Conservation (phyloP, 2,329 filamentous ascomycete species). For the Byssothecium circinans region DNA sequence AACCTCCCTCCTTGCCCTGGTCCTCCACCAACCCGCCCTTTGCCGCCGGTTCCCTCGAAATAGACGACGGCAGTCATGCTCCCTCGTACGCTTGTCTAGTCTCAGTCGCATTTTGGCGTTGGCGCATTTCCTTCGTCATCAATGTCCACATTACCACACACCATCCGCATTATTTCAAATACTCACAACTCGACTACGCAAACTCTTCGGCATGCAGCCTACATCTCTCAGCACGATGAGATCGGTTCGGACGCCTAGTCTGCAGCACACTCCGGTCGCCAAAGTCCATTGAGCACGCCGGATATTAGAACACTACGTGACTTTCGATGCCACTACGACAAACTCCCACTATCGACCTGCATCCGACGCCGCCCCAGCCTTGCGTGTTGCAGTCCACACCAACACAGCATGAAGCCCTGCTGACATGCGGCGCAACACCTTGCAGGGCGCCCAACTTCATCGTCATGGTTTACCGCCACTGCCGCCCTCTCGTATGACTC, state of each 20-base stretch:
- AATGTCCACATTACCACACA: constrained; percentile 18
- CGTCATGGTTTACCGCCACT: constrained; percentile 18
- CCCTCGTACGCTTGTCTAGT: constrained; percentile 17
- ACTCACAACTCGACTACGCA: constrained; percentile 17
- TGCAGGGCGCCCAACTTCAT: constrained; percentile 14
- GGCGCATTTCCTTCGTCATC: constrained; percentile 24
- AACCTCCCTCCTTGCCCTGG: constrained; percentile 53
- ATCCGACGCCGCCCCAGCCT: constrained; percentile 19
- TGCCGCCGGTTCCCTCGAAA: constrained; percentile 51
- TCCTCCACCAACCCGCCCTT: constrained; percentile 51
- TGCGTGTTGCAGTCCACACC: constrained; percentile 19
- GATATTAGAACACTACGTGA: constrained; percentile 16
- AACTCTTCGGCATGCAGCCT: constrained; percentile 21
- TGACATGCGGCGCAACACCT: constrained; percentile 18
- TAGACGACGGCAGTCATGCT: constrained; percentile 23
- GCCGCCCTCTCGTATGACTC: constrained; percentile 26
- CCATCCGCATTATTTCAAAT: constrained; percentile 22
- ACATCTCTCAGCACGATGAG: constrained; percentile 27
- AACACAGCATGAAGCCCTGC: constrained; percentile 13
- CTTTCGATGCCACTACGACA: constrained; percentile 14
- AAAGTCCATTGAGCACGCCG: constrained; percentile 15
- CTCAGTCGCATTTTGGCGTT: constrained; percentile 25
- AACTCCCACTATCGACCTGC: constrained; percentile 9
- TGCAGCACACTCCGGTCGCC: constrained; percentile 27
- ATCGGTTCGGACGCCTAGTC: constrained; percentile 26